Conservation (phyloP, 305 asterid genomes). For the Solanum aculeatissimum region DNA sequence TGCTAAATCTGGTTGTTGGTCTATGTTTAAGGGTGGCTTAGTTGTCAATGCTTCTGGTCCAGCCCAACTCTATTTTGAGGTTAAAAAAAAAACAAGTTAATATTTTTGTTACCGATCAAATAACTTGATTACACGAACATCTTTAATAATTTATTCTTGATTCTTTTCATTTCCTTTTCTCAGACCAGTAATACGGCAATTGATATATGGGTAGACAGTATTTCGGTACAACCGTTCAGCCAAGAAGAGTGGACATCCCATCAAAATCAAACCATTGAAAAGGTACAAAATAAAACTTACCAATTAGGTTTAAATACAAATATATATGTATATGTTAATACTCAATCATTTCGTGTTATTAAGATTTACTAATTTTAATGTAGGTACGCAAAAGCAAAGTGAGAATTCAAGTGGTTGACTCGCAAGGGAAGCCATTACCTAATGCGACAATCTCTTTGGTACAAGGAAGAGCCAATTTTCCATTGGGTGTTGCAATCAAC, state of each 20-base stretch:
- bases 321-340: neutral
- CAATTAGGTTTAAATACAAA: neutral
- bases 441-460: conserved; percentile 31
- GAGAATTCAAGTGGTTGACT: conserved; percentile 34
- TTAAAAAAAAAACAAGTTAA: neutral
- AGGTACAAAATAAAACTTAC: neutral
- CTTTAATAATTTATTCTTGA: neutral
- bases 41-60: conserved; percentile 20
- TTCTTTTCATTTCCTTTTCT: neutral
- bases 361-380: neutral
- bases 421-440: conserved; percentile 24
- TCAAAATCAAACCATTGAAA: neutral
- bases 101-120: neutral
- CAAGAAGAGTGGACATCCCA: neutral
- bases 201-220: neutral
- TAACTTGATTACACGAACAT: neutral
- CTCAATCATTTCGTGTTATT: neutral
- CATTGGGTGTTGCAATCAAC: conserved; percentile 46
- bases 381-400: conserved; percentile 48
- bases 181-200: neutral
- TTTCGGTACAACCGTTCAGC: conserved; percentile 1
- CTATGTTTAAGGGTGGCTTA: conserved; percentile 38
- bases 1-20: conserved; percentile 30
- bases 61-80: conserved; percentile 21
- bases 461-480: conserved; percentile 22